Evolutionary conservation across 768 basidiomycete species (phyloP).

Genomic region (Gyrodon lividus): DNA sequence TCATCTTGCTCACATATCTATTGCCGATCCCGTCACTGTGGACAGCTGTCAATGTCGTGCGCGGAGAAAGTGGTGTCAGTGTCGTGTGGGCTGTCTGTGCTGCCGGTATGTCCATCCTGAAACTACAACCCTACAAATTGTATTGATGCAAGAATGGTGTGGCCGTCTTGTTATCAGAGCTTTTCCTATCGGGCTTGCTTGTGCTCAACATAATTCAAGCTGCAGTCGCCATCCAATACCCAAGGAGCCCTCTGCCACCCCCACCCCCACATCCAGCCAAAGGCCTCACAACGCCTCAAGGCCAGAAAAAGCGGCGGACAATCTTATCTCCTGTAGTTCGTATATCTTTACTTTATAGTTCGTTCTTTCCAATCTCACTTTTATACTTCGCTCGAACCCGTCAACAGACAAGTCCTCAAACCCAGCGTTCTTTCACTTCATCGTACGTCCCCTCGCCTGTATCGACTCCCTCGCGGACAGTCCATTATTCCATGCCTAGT

Average conservation of each 20-base stretch:
- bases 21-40: slow-evolving; percentile 39
- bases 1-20: slow-evolving; percentile 37
- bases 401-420: slow-evolving; percentile 25
- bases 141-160: background rate
- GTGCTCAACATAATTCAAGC: slow-evolving; percentile 37
- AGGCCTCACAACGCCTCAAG: slow-evolving; percentile 19
- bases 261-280: slow-evolving; percentile 24
- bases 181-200: slow-evolving; percentile 29
- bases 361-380: background rate
- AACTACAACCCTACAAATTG: background rate
- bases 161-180: slow-evolving; percentile 21
- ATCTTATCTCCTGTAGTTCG: slow-evolving; percentile 25
- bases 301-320: slow-evolving; percentile 27
- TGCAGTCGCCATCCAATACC: slow-evolving; percentile 35
- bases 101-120: slow-evolving; percentile 25
- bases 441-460: slow-evolving; percentile 30
- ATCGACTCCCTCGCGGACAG: slow-evolving; percentile 34
- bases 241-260: slow-evolving; percentile 31
- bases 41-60: slow-evolving; percentile 34
- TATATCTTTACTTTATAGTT: background rate
- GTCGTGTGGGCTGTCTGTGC: slow-evolving; percentile 26
- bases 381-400: background rate
- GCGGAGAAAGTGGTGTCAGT: slow-evolving; percentile 7
- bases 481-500: slow-evolving; percentile 35
- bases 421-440: slow-evolving; percentile 28